Base-by-base conservation (phyloP, 2,329 filamentous ascomycete species). In the Xylaria sp. region DNA sequence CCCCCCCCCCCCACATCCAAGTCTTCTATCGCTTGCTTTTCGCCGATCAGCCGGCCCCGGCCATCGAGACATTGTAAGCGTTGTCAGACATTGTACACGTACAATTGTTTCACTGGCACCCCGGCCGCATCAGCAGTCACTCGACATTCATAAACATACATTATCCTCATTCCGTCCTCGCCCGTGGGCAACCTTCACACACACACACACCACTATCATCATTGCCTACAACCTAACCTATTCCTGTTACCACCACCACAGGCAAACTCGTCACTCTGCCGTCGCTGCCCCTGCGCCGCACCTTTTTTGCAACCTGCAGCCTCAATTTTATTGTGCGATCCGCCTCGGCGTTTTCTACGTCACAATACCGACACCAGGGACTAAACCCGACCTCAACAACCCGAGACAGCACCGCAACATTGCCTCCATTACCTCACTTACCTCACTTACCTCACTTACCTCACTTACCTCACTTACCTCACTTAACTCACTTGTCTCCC, bases 1-100 rank as follows among this genome's bases (percentile, higher is more conserved):
- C n/a, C n/a, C n/a, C n/a, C n/a, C n/a, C n/a, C 36, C 67, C 63
- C 67, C 67, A 69, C 67, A 69, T 67, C 34, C 28, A 39, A 34
- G 23, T 46, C 45, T 50, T 55, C 34, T 18, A 53, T 68, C 18
- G 32, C 50, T 63, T 46, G 55, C n/a, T 30, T 56, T 30, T 39
- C 48, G 64, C 65, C 61, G 65, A 68, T 70, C 60, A 69, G 64
- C 63, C 67, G 63, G 63, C 34, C 50, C 59, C 45, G 60, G 41
- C 36, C 55, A 41, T 41, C 46, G 13, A n/a, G 25, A 32, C 23
- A 13, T 36, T 57, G 43, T 13, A 39, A 18, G 39, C 23, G n/a
- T 36, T 57, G 43, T 13, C 30, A 18, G 39, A 36, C 8, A 53
- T 57, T 62, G 62, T 68, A 66, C 55, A 50, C 39, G 25, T 63